Evolutionary conservation across 352 stramenopile genomes (phyloP), one percentile per base, ranked within the genome.

Genomic region (Phytophthora foliorum): DNA sequence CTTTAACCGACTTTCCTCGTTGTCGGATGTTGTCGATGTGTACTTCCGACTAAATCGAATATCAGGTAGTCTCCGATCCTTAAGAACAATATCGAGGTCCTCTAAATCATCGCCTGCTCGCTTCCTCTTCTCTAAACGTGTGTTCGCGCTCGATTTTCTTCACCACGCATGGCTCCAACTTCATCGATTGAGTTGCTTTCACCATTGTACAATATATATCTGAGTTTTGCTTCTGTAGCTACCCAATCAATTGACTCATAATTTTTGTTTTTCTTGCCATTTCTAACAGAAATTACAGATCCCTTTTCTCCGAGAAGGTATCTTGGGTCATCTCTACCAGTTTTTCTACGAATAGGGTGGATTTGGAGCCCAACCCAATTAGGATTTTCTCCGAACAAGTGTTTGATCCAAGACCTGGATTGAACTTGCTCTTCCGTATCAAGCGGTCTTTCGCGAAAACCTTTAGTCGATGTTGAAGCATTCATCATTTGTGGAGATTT

Each of bases 151-250:
- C 17, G 38, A 44, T 44, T 8, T n/a, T 44, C 38, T 44, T 44
- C 38, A 24, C 9, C 38, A 44, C n/a, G 38, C 38, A 44, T 70
- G 8, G 17, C 14, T 36, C 34, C 22, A 46, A 58, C 27, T 54
- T 64, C 62, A 39, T 70, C 54, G 22, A 70, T 64, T 36, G 45
- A 54, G 22, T 63, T 39, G 42, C 50, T 63, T 39, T 62, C 61
- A 19, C 31, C 52, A 32, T 69, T 52, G 19, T 56, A 52, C 16
- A 36, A 49, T 3, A 70, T 60, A 51, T 54, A 7, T 7, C 34
- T 27, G 24, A 64, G 55, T 34, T 58, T 52, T 16, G 22, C 27
- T 41, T 53, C 60, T 22, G 60, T 62, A 9, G 50, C 50, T 24
- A 62, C 32, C 60, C 54, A 70, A 34, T 70, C 62, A 39, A 70